Conservation (phyloP, 192 early-diverging fungal species). For the Lunasporangiospora selenospora region DNA sequence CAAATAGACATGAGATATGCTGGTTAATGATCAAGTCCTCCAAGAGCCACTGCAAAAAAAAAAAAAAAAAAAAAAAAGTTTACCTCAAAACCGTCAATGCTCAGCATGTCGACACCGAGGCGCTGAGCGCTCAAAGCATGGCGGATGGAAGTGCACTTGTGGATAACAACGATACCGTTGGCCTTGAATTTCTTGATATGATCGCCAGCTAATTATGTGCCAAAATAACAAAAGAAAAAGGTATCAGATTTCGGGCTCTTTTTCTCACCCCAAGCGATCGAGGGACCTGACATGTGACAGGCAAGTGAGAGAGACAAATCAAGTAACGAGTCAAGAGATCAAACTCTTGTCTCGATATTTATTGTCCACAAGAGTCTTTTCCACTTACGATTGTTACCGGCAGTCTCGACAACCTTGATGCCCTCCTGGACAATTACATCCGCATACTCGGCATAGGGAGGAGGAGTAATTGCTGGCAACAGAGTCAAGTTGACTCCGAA, state of each 20-base stretch:
- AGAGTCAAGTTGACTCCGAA: slow-evolving; percentile 87
- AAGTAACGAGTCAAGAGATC: background rate
- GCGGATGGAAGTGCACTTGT: slow-evolving; percentile 82
- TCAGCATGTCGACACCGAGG: slow-evolving; percentile 74
- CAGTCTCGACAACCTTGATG: slow-evolving; percentile 86
- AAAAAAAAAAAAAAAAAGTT: background rate
- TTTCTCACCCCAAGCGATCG: background rate
- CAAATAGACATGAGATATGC: background rate
- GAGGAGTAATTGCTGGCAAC: slow-evolving; percentile 80
- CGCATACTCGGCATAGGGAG: slow-evolving; percentile 78
- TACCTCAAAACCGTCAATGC: slow-evolving; percentile 81
- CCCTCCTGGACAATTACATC: slow-evolving; percentile 76
- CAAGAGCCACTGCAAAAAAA: background rate
- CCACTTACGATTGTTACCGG: slow-evolving; percentile 78
- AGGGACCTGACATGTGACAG: slow-evolving; percentile 16
- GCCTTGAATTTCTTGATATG: slow-evolving; percentile 79
- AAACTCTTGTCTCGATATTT: background rate
- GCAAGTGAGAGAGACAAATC: slow-evolving; percentile 4
- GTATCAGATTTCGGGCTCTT: background rate
- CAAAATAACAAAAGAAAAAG: background rate
- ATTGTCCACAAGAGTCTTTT: background rate
- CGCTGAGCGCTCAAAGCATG: slow-evolving; percentile 71
- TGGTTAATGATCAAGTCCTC: background rate
- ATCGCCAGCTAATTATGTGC: slow-evolving; percentile 52
- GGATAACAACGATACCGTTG: slow-evolving; percentile 73